Conservation (phyloP, 768 basidiomycete species). For the Amanita rimosa region DNA sequence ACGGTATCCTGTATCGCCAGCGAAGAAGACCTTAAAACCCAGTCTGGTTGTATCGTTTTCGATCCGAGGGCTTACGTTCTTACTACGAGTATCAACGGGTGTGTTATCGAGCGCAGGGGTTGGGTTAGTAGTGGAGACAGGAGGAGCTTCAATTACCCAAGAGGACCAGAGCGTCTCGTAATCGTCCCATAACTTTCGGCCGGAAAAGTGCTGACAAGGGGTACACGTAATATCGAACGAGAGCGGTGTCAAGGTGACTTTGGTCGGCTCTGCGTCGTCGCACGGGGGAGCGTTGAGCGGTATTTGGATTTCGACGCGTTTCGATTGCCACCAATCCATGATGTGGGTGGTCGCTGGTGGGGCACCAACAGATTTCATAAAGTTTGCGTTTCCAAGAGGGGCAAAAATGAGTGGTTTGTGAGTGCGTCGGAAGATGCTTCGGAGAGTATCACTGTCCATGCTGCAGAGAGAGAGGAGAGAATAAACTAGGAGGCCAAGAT, state of each 20-base stretch:
- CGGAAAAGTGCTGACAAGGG: slow-evolving; percentile 56
- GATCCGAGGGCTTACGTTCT: slow-evolving; percentile 22
- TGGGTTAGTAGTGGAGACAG: not conserved
- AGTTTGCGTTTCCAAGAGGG: slow-evolving; percentile 38
- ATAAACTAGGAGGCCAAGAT: not conserved
- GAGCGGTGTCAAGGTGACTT: slow-evolving; percentile 4
- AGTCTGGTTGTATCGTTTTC: slow-evolving; percentile 1
- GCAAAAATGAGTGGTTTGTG: slow-evolving; percentile 42
- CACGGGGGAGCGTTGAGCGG: not conserved
- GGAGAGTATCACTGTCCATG: slow-evolving; percentile 34
- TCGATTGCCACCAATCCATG: slow-evolving; percentile 57
- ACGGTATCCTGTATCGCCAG: slow-evolving; percentile 59
- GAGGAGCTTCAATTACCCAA: slow-evolving; percentile 39
- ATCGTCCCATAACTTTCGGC: slow-evolving; percentile 35
- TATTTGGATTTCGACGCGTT: slow-evolving; percentile 23
- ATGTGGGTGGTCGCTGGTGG: slow-evolving; percentile 30
- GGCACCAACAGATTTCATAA: slow-evolving; percentile 29
- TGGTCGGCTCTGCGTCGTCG: not conserved
- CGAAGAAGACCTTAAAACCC: slow-evolving; percentile 41
- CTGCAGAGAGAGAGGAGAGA: slow-evolving; percentile 11
- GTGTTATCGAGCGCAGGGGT: not conserved
- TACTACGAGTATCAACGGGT: slow-evolving; percentile 4
- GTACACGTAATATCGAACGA: slow-evolving; percentile 43
- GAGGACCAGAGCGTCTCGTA: slow-evolving; percentile 55
- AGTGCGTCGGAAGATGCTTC: slow-evolving; percentile 21